These are phyloP conservation scores for Penicillium subrubescens DNA, from an alignment of 495 filamentous ascomycete species.

Conservation along the genomic window DNA sequence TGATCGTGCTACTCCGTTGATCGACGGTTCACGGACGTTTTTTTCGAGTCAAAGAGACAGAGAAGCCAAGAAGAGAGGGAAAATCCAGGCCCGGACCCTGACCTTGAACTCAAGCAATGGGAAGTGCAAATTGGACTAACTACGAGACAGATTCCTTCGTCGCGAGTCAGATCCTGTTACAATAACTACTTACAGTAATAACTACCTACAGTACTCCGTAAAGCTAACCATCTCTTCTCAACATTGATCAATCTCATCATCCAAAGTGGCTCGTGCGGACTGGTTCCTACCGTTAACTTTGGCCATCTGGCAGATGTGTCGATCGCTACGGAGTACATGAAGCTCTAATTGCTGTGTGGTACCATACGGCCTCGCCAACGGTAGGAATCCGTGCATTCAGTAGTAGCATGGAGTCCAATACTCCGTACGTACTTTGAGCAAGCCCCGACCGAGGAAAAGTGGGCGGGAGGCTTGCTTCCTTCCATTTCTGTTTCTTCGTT, in stretches of 20 bases:
- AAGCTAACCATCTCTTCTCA: neutral
- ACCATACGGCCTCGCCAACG: neutral
- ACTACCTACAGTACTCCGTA: neutral
- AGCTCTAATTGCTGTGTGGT: neutral
- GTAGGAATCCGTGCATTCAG: neutral
- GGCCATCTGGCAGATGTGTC: neutral
- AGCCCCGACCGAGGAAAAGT: neutral
- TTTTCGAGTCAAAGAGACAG: neutral
- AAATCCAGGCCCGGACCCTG: neutral
- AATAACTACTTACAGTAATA: neutral
- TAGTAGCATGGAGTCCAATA: neutral
- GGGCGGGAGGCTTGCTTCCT: neutral
- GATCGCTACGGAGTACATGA: neutral
- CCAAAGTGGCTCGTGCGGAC: neutral
- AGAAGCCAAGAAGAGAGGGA: neutral
- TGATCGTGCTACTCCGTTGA: constrained; percentile 1
- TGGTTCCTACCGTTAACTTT: neutral
- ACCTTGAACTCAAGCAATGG: neutral
- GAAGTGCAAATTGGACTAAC: neutral
- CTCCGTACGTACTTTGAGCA: neutral
- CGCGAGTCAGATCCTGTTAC: neutral
- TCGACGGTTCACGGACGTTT: neutral
- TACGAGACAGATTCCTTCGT: neutral
- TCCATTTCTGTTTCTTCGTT: neutral
- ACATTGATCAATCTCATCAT: neutral